phyloP scores from a whole-genome alignment of 495 filamentous ascomycete species.

The Parathielavia appendiculata region DNA sequence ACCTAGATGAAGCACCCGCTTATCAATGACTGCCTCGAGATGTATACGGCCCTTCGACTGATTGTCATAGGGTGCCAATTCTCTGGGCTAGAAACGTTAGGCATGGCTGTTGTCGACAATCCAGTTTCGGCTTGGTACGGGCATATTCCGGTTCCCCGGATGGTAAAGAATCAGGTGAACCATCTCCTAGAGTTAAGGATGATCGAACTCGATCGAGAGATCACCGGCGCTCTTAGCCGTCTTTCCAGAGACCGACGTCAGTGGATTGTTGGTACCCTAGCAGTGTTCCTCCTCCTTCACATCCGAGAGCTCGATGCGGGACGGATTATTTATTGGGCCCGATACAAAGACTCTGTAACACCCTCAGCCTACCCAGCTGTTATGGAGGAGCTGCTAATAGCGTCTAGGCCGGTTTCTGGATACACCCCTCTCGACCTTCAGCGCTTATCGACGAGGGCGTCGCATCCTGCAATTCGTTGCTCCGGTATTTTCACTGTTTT shows the following conservation, averaged over 20 bases:
- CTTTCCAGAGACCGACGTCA: neutral
- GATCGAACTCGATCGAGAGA: neutral
- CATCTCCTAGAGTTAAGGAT: neutral
- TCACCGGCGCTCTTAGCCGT: neutral
- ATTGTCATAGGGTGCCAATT: neutral
- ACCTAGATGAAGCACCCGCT: neutral
- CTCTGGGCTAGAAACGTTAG: neutral
- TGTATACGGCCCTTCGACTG: neutral
- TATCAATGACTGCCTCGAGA: neutral
- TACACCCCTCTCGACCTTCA: no score
- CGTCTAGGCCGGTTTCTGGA: no score
- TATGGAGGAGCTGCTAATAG: no score
- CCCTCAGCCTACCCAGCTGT: no score
- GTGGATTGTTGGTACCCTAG: neutral
- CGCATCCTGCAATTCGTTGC: no score
- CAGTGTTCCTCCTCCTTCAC: neutral
- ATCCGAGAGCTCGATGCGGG: no score
- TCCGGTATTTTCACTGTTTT: no score
- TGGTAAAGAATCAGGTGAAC: neutral
- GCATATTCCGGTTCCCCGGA: neutral
- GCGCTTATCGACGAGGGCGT: no score
- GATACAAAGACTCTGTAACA: no score
- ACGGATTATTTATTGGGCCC: no score
- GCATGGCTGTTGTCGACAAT: neutral
- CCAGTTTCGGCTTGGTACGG: neutral